Base-by-base conservation (phyloP, 305 asterid genomes). In the Fraxinus dipetala region DNA sequence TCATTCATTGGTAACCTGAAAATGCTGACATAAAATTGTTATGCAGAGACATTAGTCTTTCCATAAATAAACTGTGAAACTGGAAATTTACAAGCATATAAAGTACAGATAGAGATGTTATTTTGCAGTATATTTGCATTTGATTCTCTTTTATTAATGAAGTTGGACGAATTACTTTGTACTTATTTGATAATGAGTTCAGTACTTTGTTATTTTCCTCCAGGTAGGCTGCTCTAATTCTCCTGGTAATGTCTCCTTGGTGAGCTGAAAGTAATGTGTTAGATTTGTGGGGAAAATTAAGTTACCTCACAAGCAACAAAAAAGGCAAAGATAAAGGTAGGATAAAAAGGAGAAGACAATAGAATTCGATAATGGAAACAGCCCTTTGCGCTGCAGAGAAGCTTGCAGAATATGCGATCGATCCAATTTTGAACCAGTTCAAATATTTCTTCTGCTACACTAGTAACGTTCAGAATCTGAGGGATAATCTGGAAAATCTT, bases 361-460 rank as follows among this genome's bases (percentile, higher is more conserved):
- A 48, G 59, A 13, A 48, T 3, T 11, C 18, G 5, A 48, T 6
- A 59, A 79, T 75, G 76, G 81, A 72, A 56, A 22, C 13, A 59
- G 65, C 48, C 43, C 13, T 36, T 35, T 11, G 4, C 16, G 1
- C 34, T 59, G 72, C 61, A 5, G 83, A 9, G 30, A 77, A 77
- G 13, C 20, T 81, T 26, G 76, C 65, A 1, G 83, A 83, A 59
- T 22, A 70, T 20, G 11, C 72, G 43, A 80, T 48, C 32, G 16
- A 8, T 1, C 79, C 86, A 24, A 5, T 85, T 9, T 40, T n/a
- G 31, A 72, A 61, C 7, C 85, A 81, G 22, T 6, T 84, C 18
- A 75, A 16, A 24, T 84, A 84, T 76, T 28, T 85, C 4, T 85
- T 78, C 72, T 51, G 77, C 80, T 75, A 79, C 56, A 30, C 65